These are phyloP conservation scores for Heritiera fomes DNA, from an alignment of 345 rosid species.

Conservation along the genomic window DNA sequence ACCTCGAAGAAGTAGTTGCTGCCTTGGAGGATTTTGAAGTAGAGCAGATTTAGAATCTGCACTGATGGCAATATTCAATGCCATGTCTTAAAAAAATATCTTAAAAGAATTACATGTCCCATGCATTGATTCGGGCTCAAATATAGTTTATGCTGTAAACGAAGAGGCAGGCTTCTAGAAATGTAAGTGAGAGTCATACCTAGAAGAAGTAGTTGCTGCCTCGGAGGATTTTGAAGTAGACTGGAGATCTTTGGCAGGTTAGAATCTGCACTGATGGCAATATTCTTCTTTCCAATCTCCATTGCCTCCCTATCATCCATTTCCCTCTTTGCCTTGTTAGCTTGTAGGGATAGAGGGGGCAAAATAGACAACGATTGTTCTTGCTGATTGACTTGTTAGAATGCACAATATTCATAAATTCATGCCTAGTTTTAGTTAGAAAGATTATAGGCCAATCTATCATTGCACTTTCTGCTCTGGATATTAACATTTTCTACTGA, in stretches of 20 bases:
- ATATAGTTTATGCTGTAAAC: not conserved
- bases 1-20: conserved; percentile 30
- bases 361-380: not conserved
- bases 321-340: conserved; percentile 18
- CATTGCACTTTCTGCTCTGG: not conserved
- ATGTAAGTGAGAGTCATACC: conserved; percentile 18
- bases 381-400: not conserved
- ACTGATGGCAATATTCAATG: conserved; percentile 44
- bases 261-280: conserved; percentile 46
- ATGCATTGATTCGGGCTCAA: not conserved
- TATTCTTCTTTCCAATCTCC: conserved; percentile 56
- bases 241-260: conserved; percentile 33
- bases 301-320: conserved; percentile 56
- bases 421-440: not conserved
- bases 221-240: conserved; percentile 33
- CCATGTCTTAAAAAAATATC: too few species aligned
- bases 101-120: not conserved
- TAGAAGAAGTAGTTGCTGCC: conserved; percentile 28
- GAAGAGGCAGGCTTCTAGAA: not conserved
- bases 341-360: not conserved
- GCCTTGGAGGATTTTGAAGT: conserved; percentile 32
- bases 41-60: conserved; percentile 31
- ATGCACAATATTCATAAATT: not conserved
- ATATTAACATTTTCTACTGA: not conserved
- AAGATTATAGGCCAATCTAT: not conserved